Conservation (phyloP, 1,284 basidiomycete genomes). For the Ganoderma leucocontextum region DNA sequence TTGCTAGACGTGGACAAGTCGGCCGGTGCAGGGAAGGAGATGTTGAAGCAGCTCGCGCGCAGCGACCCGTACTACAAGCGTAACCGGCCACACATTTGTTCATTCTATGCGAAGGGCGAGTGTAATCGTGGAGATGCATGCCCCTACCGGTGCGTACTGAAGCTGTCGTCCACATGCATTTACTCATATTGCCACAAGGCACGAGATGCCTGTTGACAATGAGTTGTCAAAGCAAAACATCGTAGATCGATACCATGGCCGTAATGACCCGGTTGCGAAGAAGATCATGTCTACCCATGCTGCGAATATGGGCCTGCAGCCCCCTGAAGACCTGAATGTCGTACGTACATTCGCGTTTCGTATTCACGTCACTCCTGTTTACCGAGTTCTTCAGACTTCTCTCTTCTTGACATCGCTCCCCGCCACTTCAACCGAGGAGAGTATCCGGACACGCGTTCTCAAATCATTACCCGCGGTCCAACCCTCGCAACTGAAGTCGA, state of each 20-base stretch:
- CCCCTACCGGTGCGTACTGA: constrained; percentile 75
- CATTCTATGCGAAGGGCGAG: constrained; percentile 95
- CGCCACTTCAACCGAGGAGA: constrained; percentile 74
- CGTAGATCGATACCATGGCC: constrained; percentile 91
- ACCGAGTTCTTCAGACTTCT: constrained; percentile 70
- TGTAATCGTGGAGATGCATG: constrained; percentile 93
- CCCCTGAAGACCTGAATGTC: constrained; percentile 88
- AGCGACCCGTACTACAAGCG: constrained; percentile 97
- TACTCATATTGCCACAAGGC: constrained; percentile 52
- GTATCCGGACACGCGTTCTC: constrained; percentile 80
- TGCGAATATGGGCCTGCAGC: constrained; percentile 80
- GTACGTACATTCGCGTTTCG: constrained; percentile 56
- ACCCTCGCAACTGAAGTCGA: constrained; percentile 76
- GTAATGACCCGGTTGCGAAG: constrained; percentile 89
- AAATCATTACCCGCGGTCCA: constrained; percentile 76
- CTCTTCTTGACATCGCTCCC: constrained; percentile 92
- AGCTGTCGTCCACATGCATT: neutral
- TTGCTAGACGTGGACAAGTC: constrained; percentile 74
- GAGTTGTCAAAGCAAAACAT: constrained; percentile 92
- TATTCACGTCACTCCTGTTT: constrained; percentile 17
- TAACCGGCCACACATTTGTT: constrained; percentile 93
- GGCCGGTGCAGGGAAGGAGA: constrained; percentile 88
- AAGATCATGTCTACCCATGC: constrained; percentile 86
- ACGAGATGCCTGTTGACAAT: constrained; percentile 88
- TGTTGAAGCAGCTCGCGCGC: constrained; percentile 93